Percentiles rank a stretch among this genome's conserved stretches.
phyloP scores from a whole-genome alignment of 2,329 filamentous ascomycete genomes.

The Chlorencoelia australis region DNA sequence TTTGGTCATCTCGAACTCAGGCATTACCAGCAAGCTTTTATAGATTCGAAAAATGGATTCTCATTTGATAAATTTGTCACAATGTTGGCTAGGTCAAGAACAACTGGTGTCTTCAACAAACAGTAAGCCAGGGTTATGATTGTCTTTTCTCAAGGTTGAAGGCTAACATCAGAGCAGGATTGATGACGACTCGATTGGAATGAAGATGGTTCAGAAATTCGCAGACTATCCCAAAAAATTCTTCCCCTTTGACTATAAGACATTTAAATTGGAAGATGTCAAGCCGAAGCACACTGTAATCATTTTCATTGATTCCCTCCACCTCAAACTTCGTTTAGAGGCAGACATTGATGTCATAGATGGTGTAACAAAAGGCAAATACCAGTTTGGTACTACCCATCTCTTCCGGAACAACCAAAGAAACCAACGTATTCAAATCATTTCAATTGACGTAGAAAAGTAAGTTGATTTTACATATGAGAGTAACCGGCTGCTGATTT shows the following conservation, averaged over 20 bases:
- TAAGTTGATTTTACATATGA: constrained; percentile 2
- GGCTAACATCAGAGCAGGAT: constrained; percentile 3
- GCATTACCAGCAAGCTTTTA: constrained; percentile 15
- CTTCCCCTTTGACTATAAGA: constrained; percentile 9
- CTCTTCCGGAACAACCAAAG: constrained; percentile 16
- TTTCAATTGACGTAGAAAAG: constrained; percentile 19
- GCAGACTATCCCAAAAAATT: constrained; percentile 10
- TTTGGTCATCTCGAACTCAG: constrained; percentile 22
- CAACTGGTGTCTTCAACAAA: constrained; percentile 18
- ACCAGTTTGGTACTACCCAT: constrained; percentile 18
- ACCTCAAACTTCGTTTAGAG: constrained; percentile 18
- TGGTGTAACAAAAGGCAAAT: constrained; percentile 9
- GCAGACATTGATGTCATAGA: constrained; percentile 19
- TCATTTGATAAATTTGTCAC: constrained; percentile 17
- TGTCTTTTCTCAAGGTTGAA: not conserved
- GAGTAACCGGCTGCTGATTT: not conserved
- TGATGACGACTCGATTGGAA: constrained; percentile 12
- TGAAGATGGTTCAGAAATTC: constrained; percentile 13
- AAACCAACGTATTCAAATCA: constrained; percentile 21
- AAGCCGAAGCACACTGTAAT: constrained; percentile 18
- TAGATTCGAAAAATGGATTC: constrained; percentile 6
- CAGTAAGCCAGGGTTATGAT: constrained; percentile 16
- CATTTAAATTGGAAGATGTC: constrained; percentile 8
- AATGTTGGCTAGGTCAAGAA: constrained; percentile 20
- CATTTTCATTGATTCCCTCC: constrained; percentile 17